A percentile compares a stretch with the other conserved stretches of the same genome.
phyloP scores from a whole-genome alignment of 257 asterid species.

The Nicotiana tomentosiformis region DNA sequence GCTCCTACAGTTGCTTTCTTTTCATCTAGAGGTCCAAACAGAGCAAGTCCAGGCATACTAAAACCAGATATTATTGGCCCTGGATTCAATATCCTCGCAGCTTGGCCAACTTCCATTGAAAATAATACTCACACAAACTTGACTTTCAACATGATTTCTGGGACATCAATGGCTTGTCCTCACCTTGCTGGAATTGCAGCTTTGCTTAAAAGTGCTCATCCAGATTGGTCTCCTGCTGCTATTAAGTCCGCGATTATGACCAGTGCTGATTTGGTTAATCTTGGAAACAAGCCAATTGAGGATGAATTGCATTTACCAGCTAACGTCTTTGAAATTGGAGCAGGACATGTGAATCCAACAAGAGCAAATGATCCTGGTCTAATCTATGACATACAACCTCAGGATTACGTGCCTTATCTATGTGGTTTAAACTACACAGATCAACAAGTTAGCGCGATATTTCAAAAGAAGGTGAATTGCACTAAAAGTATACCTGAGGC shows the following conservation, averaged over 20 bases:
- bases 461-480: not conserved
- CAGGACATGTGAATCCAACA: slow-evolving; percentile 18
- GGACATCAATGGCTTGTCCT: slow-evolving; percentile 30
- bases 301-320: slow-evolving; percentile 11
- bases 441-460: not conserved
- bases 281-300: not conserved
- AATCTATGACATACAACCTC: slow-evolving; percentile 8
- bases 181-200: slow-evolving; percentile 28
- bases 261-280: slow-evolving; percentile 15
- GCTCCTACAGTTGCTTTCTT: slow-evolving; percentile 25
- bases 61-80: slow-evolving; percentile 28
- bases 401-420: slow-evolving; percentile 19
- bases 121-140: not conserved
- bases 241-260: slow-evolving; percentile 28
- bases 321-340: slow-evolving; percentile 9
- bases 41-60: slow-evolving; percentile 20
- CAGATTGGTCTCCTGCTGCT: slow-evolving; percentile 23
- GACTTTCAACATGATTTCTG: slow-evolving; percentile 14
- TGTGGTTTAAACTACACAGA: slow-evolving; percentile 18
- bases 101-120: slow-evolving; percentile 4
- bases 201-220: slow-evolving; percentile 19
- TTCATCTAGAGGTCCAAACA: slow-evolving; percentile 23
- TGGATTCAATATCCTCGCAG: slow-evolving; percentile 28
- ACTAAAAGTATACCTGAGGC: slow-evolving; percentile 6
- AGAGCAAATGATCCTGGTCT: slow-evolving; percentile 22